A percentile compares a stretch with the other conserved stretches of the same genome.
These are phyloP conservation scores for Suillus occidentalis DNA, from an alignment of 768 basidiomycete species.

Conservation along the genomic window DNA sequence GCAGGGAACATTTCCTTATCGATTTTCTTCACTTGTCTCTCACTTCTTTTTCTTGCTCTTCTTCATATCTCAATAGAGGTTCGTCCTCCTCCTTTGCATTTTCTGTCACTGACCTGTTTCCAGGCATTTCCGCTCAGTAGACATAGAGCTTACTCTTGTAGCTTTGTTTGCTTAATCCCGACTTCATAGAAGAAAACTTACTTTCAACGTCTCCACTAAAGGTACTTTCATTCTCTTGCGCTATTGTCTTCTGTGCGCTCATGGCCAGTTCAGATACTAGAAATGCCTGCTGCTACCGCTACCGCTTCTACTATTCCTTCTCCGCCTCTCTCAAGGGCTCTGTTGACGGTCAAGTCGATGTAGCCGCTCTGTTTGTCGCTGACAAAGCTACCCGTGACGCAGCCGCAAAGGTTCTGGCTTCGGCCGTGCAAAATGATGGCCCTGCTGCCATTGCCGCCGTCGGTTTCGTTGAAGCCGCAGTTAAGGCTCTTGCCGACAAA, in stretches of 20 bases:
- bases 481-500: constrained; percentile 93
- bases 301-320: constrained; percentile 54
- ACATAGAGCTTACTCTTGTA: constrained; percentile 65
- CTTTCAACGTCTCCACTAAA: constrained; percentile 39
- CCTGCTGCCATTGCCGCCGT: constrained; percentile 70
- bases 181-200: constrained; percentile 32
- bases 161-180: constrained; percentile 44
- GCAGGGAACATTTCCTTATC: not conserved
- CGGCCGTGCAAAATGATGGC: constrained; percentile 81
- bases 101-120: constrained; percentile 9
- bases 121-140: constrained; percentile 44
- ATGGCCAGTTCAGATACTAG: constrained; percentile 42
- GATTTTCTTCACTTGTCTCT: constrained; percentile 33
- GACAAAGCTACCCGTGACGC: constrained; percentile 82
- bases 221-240: constrained; percentile 33
- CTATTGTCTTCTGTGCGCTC: constrained; percentile 10
- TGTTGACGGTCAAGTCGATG: constrained; percentile 65
- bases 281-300: constrained; percentile 83
- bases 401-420: constrained; percentile 68
- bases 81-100: constrained; percentile 10
- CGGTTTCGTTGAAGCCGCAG: constrained; percentile 67
- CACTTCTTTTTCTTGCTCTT: constrained; percentile 27
- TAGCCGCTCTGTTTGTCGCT: constrained; percentile 74
- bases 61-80: constrained; percentile 36
- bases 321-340: constrained; percentile 72